A percentile compares a stretch with the other conserved stretches of the same genome.
Evolutionary conservation across 1,284 basidiomycete genomes (phyloP).

Genomic region (Malassezia dermatis): DNA sequence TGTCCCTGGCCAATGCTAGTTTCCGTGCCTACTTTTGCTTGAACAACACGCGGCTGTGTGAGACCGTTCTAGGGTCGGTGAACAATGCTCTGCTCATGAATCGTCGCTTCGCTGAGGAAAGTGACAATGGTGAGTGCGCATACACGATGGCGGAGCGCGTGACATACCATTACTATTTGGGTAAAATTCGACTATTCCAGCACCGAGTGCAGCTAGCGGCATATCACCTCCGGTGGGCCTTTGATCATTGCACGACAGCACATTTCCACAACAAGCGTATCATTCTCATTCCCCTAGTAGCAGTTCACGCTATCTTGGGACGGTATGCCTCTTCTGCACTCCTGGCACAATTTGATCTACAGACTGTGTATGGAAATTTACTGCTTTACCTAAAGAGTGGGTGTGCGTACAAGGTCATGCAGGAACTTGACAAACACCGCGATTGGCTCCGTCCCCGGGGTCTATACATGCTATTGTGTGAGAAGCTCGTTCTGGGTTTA

Average conservation of each 20-base stretch:
- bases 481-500: conserved; percentile 48
- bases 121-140: conserved; percentile 34
- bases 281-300: conserved; percentile 48
- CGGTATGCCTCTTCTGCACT: conserved; percentile 41
- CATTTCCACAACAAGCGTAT: conserved; percentile 42
- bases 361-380: conserved; percentile 28
- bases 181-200: conserved; percentile 49
- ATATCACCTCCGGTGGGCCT: conserved; percentile 47
- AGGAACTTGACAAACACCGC: conserved; percentile 38
- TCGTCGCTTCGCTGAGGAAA: conserved; percentile 4
- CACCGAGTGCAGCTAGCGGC: conserved; percentile 47
- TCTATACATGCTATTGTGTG: conserved; percentile 47
- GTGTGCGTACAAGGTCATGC: conserved; percentile 32
- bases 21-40: conserved; percentile 46
- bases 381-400: conserved; percentile 34
- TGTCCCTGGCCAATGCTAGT: conserved; percentile 42
- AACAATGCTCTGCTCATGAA: conserved; percentile 46
- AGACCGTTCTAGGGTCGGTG: conserved; percentile 50
- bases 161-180: conserved; percentile 49
- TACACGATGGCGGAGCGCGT: conserved; percentile 48
- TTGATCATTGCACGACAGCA: conserved; percentile 39
- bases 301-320: conserved; percentile 48
- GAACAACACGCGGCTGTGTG: conserved; percentile 50
- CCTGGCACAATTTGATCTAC: conserved; percentile 36
- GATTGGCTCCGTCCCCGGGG: conserved; percentile 46